Evolutionary conservation across 306 rosid species (phyloP), one percentile per base, ranked within the genome.

Genomic region (Inga oerstediana): DNA sequence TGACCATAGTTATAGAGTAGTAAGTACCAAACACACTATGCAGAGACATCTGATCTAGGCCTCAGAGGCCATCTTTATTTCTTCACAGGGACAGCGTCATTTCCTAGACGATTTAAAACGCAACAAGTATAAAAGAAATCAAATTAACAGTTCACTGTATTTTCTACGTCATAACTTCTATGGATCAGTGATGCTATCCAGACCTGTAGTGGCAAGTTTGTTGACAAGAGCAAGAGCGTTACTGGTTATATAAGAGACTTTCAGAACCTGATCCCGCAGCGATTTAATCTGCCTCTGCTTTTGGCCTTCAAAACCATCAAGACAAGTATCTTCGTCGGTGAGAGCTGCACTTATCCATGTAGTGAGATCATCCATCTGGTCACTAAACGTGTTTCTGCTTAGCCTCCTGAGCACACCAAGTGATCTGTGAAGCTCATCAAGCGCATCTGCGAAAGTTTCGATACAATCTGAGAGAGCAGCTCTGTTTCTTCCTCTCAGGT

Each of bases 331-430:
- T 72, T 72, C 85, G 70, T 93, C 81, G 3, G 92, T 90, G 9
- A 93, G 89, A 4, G 93, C 90, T n/a, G 97, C 87, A 78, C 96
- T 93, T 3, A 91, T 77, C 97, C 97, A 93, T 49, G 97, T 86
- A 3, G 66, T 88, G 2, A 93, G 88, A 81, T 91, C 90, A 3
- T 77, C 85, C 90, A 93, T 89, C 37, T 89, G 92, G 1, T 82
- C 52, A n/a, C 84, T 79, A 45, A 93, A 93, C 0, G 90, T 79
- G n/a, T 62, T 89, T 82, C 71, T 85, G 78, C 92, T 90, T 8
- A 91, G 82, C 74, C 67, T 86, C 58, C 96, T 85, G 10, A 93
- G 88, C 49, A 86, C 91, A 39, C 83, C 80, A 4, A 91, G 90
- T 0, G 96, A 89, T 22, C 80, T 83, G 64, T 89, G 90, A 79